Percentiles rank a stretch among this genome's conserved stretches.
Conservation (phyloP, 202 grass and related monocot genomes). For the Carex arenaria region DNA sequence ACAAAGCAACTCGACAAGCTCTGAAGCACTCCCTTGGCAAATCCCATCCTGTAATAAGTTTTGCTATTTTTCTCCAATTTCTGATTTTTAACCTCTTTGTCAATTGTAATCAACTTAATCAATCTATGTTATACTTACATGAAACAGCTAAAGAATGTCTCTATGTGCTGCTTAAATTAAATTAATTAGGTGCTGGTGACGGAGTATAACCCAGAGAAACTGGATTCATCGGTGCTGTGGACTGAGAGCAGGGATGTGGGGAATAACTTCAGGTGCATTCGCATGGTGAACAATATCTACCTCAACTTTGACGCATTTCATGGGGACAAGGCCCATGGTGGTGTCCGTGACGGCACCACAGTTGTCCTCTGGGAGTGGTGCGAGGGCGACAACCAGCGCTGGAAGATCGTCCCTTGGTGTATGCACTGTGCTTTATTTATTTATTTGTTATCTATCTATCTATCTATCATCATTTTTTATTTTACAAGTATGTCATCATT, state of each 20-base stretch:
- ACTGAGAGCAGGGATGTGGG: constrained; percentile 70
- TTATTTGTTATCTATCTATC: constrained; percentile 5
- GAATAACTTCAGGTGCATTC: constrained; percentile 54
- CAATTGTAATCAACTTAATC: neutral
- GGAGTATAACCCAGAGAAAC: constrained; percentile 35
- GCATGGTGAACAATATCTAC: constrained; percentile 85
- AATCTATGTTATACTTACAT: neutral
- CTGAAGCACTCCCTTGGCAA: constrained; percentile 66
- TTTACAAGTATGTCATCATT: too few relatives aligned
- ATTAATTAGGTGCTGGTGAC: constrained; percentile 35
- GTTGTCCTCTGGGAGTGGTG: constrained; percentile 61
- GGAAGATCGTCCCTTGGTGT: constrained; percentile 89
- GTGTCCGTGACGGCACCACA: constrained; percentile 51
- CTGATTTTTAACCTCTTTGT: neutral
- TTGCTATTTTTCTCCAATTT: neutral
- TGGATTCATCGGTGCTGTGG: constrained; percentile 62
- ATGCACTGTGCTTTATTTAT: constrained; percentile 23
- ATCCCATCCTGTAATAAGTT: constrained; percentile 46
- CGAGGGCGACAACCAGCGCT: constrained; percentile 85
- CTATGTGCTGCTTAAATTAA: neutral
- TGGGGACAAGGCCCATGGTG: constrained; percentile 58
- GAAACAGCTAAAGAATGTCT: neutral
- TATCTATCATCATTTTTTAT: neutral
- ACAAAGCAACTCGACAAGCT: constrained; percentile 53
- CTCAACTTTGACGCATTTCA: constrained; percentile 70